These are phyloP conservation scores for Coleophoma cylindrospora DNA, from an alignment of 2,329 filamentous ascomycete species.

Conservation along the genomic window DNA sequence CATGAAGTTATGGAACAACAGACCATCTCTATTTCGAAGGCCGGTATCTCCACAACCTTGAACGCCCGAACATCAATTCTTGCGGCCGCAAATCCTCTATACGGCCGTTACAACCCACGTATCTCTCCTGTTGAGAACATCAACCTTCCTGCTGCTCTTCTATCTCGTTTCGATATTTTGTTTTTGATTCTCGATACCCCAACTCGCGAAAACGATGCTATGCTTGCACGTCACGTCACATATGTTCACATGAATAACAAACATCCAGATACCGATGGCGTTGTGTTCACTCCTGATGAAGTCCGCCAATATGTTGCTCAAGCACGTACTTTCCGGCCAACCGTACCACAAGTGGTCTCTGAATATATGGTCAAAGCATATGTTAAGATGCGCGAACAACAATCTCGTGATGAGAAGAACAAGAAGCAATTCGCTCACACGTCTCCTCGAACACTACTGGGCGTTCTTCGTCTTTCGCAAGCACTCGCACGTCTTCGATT, in stretches of 20 bases:
- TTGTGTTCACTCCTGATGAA: conserved; percentile 89
- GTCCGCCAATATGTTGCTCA: conserved; percentile 95
- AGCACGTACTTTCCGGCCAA: conserved; percentile 82
- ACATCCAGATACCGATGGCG: conserved; percentile 72
- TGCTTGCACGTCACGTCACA: conserved; percentile 91
- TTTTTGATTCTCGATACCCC: conserved; percentile 97
- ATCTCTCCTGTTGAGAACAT: conserved; percentile 98
- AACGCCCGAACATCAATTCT: conserved; percentile 96
- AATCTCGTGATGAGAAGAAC: conserved; percentile 84
- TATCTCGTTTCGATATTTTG: conserved; percentile 95
- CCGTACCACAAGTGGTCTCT: conserved; percentile 77
- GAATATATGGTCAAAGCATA: conserved; percentile 98
- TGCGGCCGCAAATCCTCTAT: conserved; percentile 93
- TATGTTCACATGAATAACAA: conserved; percentile 96
- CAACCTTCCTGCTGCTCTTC: conserved; percentile 92
- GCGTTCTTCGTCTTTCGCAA: conserved; percentile 88
- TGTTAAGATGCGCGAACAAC: conserved; percentile 86
- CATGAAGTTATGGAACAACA: conserved; percentile 89
- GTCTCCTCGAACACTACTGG: conserved; percentile 87
- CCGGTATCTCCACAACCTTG: conserved; percentile 92
- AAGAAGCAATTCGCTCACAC: conserved; percentile 94
- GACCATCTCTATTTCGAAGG: conserved; percentile 81
- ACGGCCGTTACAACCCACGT: conserved; percentile 95
- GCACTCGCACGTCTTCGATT: conserved; percentile 91
- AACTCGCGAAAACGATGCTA: conserved; percentile 81